These are phyloP conservation scores for Suhomyces xylopsoci DNA, from an alignment of 805 yeast genomes.

Conservation along the genomic window DNA sequence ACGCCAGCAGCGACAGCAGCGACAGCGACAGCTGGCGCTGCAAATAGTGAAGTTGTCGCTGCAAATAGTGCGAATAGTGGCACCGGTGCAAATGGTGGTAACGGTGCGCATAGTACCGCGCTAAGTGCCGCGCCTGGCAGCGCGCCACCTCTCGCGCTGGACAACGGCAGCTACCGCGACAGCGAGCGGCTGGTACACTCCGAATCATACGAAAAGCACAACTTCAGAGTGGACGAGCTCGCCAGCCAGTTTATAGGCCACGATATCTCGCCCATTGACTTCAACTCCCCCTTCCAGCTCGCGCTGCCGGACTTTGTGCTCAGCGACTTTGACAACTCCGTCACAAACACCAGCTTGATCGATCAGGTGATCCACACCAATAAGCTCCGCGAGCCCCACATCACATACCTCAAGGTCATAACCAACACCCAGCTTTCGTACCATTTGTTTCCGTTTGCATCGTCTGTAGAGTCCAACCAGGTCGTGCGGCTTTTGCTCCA, in stretches of 20 bases:
- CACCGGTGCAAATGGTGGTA: no score
- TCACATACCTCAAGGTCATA: slow-evolving; percentile 28
- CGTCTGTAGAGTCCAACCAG: slow-evolving; percentile 32
- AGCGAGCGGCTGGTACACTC: slow-evolving; percentile 6
- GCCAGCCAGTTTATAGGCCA: slow-evolving; percentile 5
- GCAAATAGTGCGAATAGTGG: no score
- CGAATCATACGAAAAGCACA: slow-evolving; percentile 17
- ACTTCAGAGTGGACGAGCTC: slow-evolving; percentile 20
- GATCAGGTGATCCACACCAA: slow-evolving; percentile 22
- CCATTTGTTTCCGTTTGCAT: slow-evolving; percentile 37
- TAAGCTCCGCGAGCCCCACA: slow-evolving; percentile 27
- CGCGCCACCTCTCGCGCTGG: neutral
- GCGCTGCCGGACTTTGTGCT: neutral
- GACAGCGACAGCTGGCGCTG: no score
- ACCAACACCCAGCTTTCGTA: slow-evolving; percentile 28
- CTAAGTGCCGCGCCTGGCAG: neutral
- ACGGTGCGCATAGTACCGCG: no score
- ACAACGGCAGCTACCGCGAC: neutral
- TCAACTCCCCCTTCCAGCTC: slow-evolving; percentile 2
- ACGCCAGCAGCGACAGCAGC: no score
- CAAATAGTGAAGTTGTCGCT: no score
- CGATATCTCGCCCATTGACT: neutral
- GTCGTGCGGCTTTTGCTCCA: slow-evolving; percentile 25
- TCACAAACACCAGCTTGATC: slow-evolving; percentile 24
- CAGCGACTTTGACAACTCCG: neutral